Evolutionary conservation across 129 eudicot species (phyloP).

Genomic region (Rutidosis leptorrhynchoides): DNA sequence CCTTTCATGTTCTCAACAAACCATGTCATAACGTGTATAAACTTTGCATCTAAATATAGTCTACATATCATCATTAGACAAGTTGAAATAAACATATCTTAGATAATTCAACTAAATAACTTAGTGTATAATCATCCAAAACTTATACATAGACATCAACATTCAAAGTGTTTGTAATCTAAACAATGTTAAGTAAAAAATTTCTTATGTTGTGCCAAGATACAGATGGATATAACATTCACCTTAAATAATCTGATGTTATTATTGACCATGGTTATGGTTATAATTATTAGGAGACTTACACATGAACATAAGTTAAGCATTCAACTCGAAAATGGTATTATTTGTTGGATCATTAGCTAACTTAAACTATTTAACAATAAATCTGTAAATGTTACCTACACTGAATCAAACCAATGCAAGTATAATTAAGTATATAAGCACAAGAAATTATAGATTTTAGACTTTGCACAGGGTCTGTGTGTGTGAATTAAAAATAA

Average conservation of each 20-base stretch:
- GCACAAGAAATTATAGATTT: conserved; percentile 18
- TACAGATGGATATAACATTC: not conserved
- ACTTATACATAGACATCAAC: conserved; percentile 13
- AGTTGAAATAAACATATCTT: no score
- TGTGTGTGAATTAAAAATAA: conserved; percentile 6
- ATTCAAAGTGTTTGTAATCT: not conserved
- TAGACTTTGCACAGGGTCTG: conserved; percentile 9
- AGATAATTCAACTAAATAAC: not conserved
- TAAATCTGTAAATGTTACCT: not conserved
- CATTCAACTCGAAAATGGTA: not conserved
- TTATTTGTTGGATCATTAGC: not conserved
- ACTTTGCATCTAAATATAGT: not conserved
- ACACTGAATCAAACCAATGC: not conserved
- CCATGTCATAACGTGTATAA: conserved; percentile 4
- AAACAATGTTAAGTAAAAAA: no score
- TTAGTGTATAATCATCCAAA: conserved; percentile 3
- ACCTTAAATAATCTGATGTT: no score
- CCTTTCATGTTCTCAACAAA: conserved; percentile 23
- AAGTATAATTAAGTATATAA: conserved; percentile 7
- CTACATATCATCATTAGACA: not conserved
- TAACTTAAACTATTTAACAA: not conserved
- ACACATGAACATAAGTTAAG: not conserved
- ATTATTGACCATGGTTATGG: no score
- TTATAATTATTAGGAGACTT: not conserved
- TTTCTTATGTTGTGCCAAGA: not conserved